Base-by-base conservation (phyloP, 805 yeast species). In the Henningerozyma blattae region DNA sequence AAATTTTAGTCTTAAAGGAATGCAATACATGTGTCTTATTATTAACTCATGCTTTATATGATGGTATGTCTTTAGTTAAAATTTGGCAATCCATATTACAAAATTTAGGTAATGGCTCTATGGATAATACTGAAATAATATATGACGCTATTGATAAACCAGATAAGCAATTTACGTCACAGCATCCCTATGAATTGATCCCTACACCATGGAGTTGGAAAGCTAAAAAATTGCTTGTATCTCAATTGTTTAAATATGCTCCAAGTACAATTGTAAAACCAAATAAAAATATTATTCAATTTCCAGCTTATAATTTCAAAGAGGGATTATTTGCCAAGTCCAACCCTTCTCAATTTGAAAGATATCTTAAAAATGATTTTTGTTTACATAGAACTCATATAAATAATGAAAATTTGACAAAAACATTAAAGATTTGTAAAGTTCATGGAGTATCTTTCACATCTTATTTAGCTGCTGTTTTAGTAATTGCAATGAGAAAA, bases 141-240 rank as follows among this genome's bases (percentile, higher is more conserved):
- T 24, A 24, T 12, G n/a, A 1, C n/a, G 14, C 12, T 12, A n/a
- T 24, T 5, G 27, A 24, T 12, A n/a, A 19, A 17, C 27, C 22
- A 17, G 6, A 30, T 31, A 10, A 25, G 20, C 12, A 25, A n/a
- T 18, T 28, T 30, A 12, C 6, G 15, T 28, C 26, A n/a, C 24
- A 27, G 9, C 51, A 48, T 34, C 42, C 44, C 5, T 49, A 47
- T 28, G 51, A 46, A 6, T 15, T 24, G 15, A 43, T 43, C 48
- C 50, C 50, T 8, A 36, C 35, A 5, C 37, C 47, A 12, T 41
- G 44, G 45, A 27, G 33, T 18, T 44, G 45, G 33, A 31, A 26
- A 18, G 8, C 46, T n/a, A 34, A 38, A 20, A 31, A 44, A n/a
- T 19, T n/a, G n/a, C n/a, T n/a, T n/a, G n/a, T n/a, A n/a, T n/a